Evolutionary conservation across 306 rosid genomes (phyloP).

Genomic region (Abrus precatorius): DNA sequence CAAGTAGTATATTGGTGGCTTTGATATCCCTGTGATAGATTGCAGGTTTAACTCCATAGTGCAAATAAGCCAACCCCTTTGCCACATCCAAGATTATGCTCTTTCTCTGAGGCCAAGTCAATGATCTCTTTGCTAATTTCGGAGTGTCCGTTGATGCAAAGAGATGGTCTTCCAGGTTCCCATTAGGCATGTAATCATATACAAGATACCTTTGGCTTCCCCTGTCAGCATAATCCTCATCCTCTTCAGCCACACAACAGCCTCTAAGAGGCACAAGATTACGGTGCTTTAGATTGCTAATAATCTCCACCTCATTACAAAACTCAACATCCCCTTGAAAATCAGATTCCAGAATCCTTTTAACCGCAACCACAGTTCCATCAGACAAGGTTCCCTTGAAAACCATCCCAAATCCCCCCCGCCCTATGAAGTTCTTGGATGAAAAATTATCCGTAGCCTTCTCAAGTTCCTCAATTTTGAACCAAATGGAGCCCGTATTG

Average conservation of each 20-base stretch:
- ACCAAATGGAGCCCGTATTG: constrained; percentile 91
- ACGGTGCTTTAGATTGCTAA: constrained; percentile 89
- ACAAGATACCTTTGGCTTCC: constrained; percentile 82
- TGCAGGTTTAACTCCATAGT: constrained; percentile 94
- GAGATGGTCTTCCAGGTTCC: constrained; percentile 81
- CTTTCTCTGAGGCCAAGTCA: constrained; percentile 97
- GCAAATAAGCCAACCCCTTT: constrained; percentile 87
- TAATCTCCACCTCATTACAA: constrained; percentile 96
- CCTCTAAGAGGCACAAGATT: constrained; percentile 93
- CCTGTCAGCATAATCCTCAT: constrained; percentile 52
- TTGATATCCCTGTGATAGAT: constrained; percentile 94
- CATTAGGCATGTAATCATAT: constrained; percentile 96
- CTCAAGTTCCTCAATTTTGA: constrained; percentile 85
- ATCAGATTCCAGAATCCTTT: constrained; percentile 83
- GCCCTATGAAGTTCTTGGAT: constrained; percentile 80
- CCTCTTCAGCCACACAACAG: constrained; percentile 82
- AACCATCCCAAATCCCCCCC: constrained; percentile 95
- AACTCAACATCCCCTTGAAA: constrained; percentile 86
- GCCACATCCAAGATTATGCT: constrained; percentile 92
- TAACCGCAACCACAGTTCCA: constrained; percentile 86
- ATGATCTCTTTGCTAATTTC: constrained; percentile 45
- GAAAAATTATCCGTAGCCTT: constrained; percentile 85
- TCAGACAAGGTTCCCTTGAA: constrained; percentile 78
- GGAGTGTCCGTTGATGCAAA: constrained; percentile 54
- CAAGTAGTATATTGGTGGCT: constrained; percentile 90